Conservation (phyloP, 163 green algal genomes). For the Chlorella variabilis region DNA sequence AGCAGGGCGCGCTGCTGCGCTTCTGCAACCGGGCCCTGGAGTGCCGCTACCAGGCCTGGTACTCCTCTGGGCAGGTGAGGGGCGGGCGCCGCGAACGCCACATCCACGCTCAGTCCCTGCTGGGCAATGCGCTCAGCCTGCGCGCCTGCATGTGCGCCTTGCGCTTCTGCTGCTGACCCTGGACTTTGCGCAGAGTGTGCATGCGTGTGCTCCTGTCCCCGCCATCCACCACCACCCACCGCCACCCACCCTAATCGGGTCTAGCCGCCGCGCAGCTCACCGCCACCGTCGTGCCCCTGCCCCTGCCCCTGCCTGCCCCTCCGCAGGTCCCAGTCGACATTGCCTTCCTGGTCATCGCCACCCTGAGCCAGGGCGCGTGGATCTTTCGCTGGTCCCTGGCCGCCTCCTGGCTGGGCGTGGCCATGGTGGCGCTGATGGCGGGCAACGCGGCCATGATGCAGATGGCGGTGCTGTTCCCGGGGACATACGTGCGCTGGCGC, state of each 20-base stretch:
- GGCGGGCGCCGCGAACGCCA: too few relatives aligned
- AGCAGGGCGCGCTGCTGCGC: conserved; percentile 30
- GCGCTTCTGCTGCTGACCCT: too few relatives aligned
- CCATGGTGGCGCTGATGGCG: conserved; percentile 34
- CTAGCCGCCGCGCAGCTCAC: too few relatives aligned
- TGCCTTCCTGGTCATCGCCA: conserved; percentile 41
- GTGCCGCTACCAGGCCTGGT: conserved; percentile 32
- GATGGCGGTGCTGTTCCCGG: conserved; percentile 25
- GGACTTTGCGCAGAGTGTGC: too few relatives aligned
- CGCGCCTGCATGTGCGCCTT: too few relatives aligned
- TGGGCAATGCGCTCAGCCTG: too few relatives aligned
- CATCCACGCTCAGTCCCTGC: too few relatives aligned
- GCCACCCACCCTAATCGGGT: too few relatives aligned
- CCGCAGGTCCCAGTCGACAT: conserved; percentile 41
- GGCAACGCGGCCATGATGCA: conserved; percentile 32
- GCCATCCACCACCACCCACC: too few relatives aligned
- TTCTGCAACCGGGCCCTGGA: conserved; percentile 37
- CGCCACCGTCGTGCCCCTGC: too few relatives aligned
- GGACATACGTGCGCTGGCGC: conserved; percentile 16
- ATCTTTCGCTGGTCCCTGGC: conserved; percentile 35
- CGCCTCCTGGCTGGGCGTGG: conserved; percentile 22
- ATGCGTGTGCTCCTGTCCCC: too few relatives aligned
- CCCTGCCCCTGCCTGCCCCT: background rate
- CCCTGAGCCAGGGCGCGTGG: conserved; percentile 40
- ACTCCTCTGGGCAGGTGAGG: conserved; percentile 23